These are phyloP conservation scores for Avicennia marina DNA, from an alignment of 257 asterid species.

Conservation along the genomic window DNA sequence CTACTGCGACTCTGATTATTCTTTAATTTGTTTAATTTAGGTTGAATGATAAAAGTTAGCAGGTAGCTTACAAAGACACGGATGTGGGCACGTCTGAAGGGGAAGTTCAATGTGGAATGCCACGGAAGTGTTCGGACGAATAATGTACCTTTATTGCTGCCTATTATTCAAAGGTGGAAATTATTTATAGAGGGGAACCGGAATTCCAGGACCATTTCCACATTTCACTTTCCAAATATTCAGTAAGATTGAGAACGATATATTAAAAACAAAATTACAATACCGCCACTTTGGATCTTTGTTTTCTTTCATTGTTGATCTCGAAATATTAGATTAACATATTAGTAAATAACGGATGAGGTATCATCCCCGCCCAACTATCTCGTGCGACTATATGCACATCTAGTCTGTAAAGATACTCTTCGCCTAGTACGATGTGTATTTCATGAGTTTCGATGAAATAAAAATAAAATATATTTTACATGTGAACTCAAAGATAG, in stretches of 20 bases:
- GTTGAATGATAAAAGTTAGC: neutral
- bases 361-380: too few species aligned
- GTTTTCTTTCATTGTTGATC: too few species aligned
- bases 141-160: slow-evolving; percentile 23
- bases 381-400: too few species aligned
- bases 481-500: too few species aligned
- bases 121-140: slow-evolving; percentile 42
- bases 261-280: neutral
- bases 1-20: slow-evolving; percentile 14
- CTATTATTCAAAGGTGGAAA: slow-evolving; percentile 33
- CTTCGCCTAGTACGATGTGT: too few species aligned
- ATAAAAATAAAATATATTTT: too few species aligned
- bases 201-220: slow-evolving; percentile 36
- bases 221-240: slow-evolving; percentile 33
- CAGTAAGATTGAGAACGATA: slow-evolving; percentile 18
- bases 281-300: too few species aligned
- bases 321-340: too few species aligned
- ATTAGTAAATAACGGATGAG: too few species aligned
- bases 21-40: neutral
- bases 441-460: too few species aligned
- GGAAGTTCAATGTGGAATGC: slow-evolving; percentile 28
- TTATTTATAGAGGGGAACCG: slow-evolving; percentile 34
- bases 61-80: slow-evolving; percentile 45
- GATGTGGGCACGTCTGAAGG: slow-evolving; percentile 31
- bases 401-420: too few species aligned